phyloP scores from a whole-genome alignment of 805 yeast genomes.

The Starmera caribaea region DNA sequence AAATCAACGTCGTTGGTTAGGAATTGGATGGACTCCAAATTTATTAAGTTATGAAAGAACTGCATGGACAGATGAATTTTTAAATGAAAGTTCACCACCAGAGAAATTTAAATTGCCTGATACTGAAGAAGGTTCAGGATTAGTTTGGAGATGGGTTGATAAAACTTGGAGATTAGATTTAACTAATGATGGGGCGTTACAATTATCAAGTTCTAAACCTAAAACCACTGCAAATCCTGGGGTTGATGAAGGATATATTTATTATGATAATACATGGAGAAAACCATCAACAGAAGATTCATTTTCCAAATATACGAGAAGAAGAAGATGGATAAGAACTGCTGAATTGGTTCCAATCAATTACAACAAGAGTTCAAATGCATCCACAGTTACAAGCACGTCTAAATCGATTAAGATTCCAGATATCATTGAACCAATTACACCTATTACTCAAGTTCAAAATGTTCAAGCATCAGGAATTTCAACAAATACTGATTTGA shows the following conservation, averaged over 20 bases:
- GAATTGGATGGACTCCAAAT: constrained; percentile 96
- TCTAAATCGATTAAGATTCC: not conserved
- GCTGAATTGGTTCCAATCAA: constrained; percentile 62
- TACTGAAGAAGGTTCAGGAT: constrained; percentile 52
- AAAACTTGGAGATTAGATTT: constrained; percentile 84
- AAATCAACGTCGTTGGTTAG: constrained; percentile 95
- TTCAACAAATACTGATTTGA: constrained; percentile 1
- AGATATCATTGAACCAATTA: not conserved
- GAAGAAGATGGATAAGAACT: constrained; percentile 93
- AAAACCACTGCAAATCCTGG: constrained; percentile 54
- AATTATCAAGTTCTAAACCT: constrained; percentile 51
- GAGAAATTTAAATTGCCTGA: constrained; percentile 77
- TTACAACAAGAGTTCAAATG: constrained; percentile 5
- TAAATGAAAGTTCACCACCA: constrained; percentile 74
- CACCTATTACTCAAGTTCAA: constrained; percentile 12
- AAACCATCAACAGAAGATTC: constrained; percentile 82
- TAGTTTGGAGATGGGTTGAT: constrained; percentile 94
- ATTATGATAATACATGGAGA: constrained; percentile 91
- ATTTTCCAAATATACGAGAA: constrained; percentile 82
- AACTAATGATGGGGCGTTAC: constrained; percentile 80
- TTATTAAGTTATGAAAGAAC: constrained; percentile 87
- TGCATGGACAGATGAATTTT: constrained; percentile 95
- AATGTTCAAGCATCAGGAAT: constrained; percentile 14
- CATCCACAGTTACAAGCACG: constrained; percentile 1
- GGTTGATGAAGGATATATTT: constrained; percentile 77